Percentiles rank a stretch among this genome's conserved stretches.
Evolutionary conservation across 2,329 filamentous ascomycete genomes (phyloP).

Genomic region (Cladosporium colombiae): DNA sequence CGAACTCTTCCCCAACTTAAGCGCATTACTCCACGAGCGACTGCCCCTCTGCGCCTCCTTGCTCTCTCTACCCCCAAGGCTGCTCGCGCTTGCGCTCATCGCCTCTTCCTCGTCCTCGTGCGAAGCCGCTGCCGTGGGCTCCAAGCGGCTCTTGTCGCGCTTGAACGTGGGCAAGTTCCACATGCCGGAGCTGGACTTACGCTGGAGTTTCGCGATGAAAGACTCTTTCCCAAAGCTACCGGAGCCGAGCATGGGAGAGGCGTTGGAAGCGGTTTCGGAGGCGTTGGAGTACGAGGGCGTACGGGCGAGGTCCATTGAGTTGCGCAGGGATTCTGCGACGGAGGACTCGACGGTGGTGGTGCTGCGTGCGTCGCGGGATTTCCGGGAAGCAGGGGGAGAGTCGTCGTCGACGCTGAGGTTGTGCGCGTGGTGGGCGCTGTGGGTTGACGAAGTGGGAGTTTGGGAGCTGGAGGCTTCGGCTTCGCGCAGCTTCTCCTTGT

Average conservation of each 20-base stretch:
- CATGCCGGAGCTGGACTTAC: conserved; percentile 50
- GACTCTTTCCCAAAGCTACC: conserved; percentile 43
- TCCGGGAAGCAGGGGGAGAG: conserved; percentile 41
- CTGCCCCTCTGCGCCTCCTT: conserved; percentile 32
- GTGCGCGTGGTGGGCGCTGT: conserved; percentile 15
- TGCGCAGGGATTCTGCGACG: conserved; percentile 31
- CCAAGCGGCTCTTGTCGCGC: conserved; percentile 39
- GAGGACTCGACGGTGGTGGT: conserved; percentile 38
- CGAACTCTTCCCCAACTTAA: conserved; percentile 41
- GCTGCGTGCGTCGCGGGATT: conserved; percentile 48
- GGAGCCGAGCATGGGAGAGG: conserved; percentile 36
- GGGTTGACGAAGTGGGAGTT: conserved; percentile 23
- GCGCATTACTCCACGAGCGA: conserved; percentile 46
- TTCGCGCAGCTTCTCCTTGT: conserved; percentile 38
- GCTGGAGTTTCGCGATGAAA: conserved; percentile 53
- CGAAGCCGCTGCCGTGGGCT: conserved; percentile 26
- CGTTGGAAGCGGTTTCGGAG: conserved; percentile 40
- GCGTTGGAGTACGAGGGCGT: conserved; percentile 41
- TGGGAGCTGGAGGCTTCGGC: conserved; percentile 22
- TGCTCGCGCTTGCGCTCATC: conserved; percentile 26
- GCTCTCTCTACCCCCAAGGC: conserved; percentile 32
- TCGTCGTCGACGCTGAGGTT: conserved; percentile 31
- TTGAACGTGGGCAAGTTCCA: conserved; percentile 43
- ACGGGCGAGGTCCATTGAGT: conserved; percentile 32
- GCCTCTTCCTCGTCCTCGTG: conserved; percentile 34